Percentiles rank a stretch among this genome's conserved stretches.
Evolutionary conservation across 306 rosid species (phyloP).

Genomic region (Cucurbita argyrosperma): DNA sequence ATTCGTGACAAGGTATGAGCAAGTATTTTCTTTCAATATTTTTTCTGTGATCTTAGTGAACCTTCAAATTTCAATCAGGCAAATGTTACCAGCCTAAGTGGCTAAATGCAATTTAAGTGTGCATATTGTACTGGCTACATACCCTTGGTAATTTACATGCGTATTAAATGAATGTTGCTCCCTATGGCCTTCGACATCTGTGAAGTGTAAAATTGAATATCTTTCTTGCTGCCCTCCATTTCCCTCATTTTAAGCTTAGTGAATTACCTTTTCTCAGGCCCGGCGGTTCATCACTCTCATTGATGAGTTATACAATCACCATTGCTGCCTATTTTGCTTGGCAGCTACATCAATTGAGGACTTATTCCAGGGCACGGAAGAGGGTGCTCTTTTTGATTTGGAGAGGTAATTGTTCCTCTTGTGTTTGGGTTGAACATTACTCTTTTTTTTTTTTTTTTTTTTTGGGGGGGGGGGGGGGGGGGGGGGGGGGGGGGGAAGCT

Average conservation of each 20-base stretch:
- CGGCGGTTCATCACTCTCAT: conserved; percentile 81
- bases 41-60: neutral
- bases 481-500: too few species aligned
- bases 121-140: neutral
- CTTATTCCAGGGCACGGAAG: conserved; percentile 89
- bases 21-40: neutral
- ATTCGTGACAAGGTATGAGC: conserved; percentile 71
- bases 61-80: neutral
- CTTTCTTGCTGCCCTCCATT: neutral
- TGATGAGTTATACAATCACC: conserved; percentile 92
- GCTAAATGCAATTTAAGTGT: neutral
- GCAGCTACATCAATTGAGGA: conserved; percentile 83
- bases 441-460: neutral
- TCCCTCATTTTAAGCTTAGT: neutral
- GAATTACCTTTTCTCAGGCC: conserved; percentile 37
- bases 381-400: conserved; percentile 84
- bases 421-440: conserved; percentile 4
- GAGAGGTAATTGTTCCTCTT: conserved; percentile 46
- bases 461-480: too few species aligned
- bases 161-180: neutral
- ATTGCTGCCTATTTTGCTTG: conserved; percentile 58
- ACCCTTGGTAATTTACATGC: neutral
- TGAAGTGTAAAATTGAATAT: neutral
- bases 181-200: neutral
- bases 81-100: neutral